phyloP scores from a whole-genome alignment of 257 asterid genomes.

The Solanum ahanhuiri region DNA sequence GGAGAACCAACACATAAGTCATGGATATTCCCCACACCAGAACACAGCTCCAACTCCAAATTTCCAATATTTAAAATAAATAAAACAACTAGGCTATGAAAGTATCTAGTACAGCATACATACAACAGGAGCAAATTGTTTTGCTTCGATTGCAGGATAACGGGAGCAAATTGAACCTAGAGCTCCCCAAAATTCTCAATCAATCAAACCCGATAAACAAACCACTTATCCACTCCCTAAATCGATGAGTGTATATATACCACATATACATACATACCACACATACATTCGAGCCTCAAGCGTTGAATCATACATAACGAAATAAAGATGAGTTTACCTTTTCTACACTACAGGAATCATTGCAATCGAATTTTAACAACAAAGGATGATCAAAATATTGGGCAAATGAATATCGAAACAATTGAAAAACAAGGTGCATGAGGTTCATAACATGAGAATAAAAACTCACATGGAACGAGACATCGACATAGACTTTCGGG shows the following conservation, averaged over 20 bases:
- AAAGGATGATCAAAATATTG: neutral
- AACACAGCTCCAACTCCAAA: neutral
- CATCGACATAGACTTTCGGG: slow-evolving; percentile 1
- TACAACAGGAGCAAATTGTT: too few species aligned
- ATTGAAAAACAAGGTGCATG: neutral
- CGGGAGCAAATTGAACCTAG: neutral
- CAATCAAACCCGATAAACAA: neutral
- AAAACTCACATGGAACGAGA: slow-evolving; percentile 9
- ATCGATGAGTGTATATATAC: neutral
- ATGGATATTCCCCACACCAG: neutral
- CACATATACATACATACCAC: neutral
- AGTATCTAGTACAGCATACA: neutral
- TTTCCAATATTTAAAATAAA: neutral
- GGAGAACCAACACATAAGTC: neutral
- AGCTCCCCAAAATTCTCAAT: neutral
- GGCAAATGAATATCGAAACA: neutral
- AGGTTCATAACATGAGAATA: neutral
- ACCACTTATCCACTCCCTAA: neutral
- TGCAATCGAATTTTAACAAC: neutral
- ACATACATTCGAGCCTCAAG: neutral
- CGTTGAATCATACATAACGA: neutral
- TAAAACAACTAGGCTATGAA: neutral
- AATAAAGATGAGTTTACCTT: neutral
- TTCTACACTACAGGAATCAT: neutral
- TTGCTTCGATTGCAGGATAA: neutral